These are phyloP conservation scores for Fusarium pseudograminearum DNA, from an alignment of 2,329 filamentous ascomycete genomes.

Conservation along the genomic window DNA sequence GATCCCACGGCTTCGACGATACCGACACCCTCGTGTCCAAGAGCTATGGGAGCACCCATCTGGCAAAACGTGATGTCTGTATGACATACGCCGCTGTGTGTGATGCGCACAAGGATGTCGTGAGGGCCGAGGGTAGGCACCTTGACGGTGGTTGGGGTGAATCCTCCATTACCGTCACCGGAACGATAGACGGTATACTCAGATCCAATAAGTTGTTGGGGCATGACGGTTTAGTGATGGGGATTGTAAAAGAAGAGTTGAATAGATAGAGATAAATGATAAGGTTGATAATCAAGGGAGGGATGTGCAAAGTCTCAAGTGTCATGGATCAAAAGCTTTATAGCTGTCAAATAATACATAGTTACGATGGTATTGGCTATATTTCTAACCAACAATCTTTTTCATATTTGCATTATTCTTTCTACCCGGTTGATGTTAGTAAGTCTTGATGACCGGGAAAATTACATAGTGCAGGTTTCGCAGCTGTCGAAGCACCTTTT, in stretches of 20 bases:
- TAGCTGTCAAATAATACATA: neutral
- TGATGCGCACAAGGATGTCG: slow-evolving; percentile 7
- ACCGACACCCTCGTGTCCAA: slow-evolving; percentile 4
- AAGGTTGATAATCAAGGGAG: neutral
- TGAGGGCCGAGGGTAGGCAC: neutral
- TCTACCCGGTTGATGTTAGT: neutral
- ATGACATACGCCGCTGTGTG: slow-evolving; percentile 17
- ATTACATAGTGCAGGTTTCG: neutral
- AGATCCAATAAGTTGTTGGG: neutral
- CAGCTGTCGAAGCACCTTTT: neutral
- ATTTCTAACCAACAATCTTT: fast-evolving
- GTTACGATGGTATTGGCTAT: neutral
- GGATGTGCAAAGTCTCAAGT: neutral
- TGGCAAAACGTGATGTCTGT: slow-evolving; percentile 9
- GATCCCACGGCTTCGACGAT: slow-evolving; percentile 3
- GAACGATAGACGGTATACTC: slow-evolving; percentile 10
- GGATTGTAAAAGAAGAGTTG: fast-evolving
- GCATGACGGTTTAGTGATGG: neutral
- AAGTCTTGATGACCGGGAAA: neutral
- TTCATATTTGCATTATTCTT: neutral
- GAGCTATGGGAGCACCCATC: slow-evolving; percentile 7
- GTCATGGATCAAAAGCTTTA: neutral
- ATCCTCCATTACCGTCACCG: slow-evolving; percentile 1
- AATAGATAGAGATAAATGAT: fast-evolving
- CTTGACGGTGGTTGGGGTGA: neutral